Base-by-base conservation (phyloP, 345 rosid species). In the Physaria fendleri region DNA sequence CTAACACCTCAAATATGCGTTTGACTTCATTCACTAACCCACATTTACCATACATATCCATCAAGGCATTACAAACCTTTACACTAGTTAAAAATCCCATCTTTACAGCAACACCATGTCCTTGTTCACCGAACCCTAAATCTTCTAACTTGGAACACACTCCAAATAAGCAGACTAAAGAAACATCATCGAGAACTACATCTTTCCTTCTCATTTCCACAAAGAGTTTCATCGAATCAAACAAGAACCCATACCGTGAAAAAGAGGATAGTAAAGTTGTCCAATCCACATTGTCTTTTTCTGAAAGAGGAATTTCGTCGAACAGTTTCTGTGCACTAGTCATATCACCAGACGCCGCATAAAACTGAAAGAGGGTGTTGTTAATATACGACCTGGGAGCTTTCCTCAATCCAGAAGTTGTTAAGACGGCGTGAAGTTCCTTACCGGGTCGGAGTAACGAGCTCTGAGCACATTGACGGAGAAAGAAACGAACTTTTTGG, bases 41-140 rank as follows among this genome's bases (percentile, higher is more conserved):
- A 33, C 76, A 77, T 59, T 89, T 89, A 24, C 84, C 84, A 51
- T 86, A 84, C 85, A 84, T 59, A 50, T 85, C 88, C 87, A 86
- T 84, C 8, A 82, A 23, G 5, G 86, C 82, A 67, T 89, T 89
- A 34, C 69, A 79, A 14, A 76, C 73, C 74, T 73, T 82, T 6
- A 78, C 27, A 27, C 73, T 62, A 37, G 25, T 28, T 50, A 70
- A 64, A 14, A 79, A 30, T 16, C 92, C 88, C 77, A 54, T 62
- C 68, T 78, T 90, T 76, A 77, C 66, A 70, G 75, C 53, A 43
- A 60, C 65, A 8, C 85, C 84, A 37, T 89, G 95, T n/a, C 71
- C 83, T 64, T 79, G 92, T 43, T 47, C 67, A 12, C 92, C 97
- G 72, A 77, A 44, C 32, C 40, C 58, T 9, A 69, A 12, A 68